Conservation (phyloP, 257 asterid genomes). For the Forsythia viridissima region DNA sequence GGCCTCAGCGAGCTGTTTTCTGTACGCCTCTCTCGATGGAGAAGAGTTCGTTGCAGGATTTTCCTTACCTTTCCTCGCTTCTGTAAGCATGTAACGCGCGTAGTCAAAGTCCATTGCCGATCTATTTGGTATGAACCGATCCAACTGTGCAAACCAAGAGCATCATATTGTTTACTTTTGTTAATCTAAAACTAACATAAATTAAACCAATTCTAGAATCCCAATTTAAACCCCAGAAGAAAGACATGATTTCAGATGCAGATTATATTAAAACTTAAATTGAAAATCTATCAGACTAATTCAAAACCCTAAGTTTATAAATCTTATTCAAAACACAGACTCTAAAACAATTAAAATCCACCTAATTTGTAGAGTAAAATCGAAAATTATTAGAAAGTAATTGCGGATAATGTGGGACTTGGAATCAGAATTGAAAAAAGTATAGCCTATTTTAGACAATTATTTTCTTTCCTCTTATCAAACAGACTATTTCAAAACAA, state of each 20-base stretch:
- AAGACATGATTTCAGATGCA: not conserved
- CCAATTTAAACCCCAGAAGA: constrained; percentile 4
- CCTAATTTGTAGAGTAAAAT: not conserved
- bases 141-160: constrained; percentile 58
- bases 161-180: not conserved
- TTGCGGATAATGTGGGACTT: not conserved
- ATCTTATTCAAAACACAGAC: not conserved
- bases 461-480: not conserved
- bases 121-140: constrained; percentile 94
- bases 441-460: not conserved
- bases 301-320: constrained; percentile 11
- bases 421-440: not conserved
- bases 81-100: constrained; percentile 89
- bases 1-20: constrained; percentile 82
- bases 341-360: not conserved
- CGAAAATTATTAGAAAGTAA: not conserved
- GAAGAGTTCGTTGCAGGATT: constrained; percentile 64
- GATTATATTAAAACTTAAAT: not conserved
- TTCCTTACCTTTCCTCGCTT: constrained; percentile 84
- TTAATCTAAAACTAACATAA: not conserved
- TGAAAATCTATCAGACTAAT: not conserved
- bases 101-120: constrained; percentile 92
- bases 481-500: not conserved
- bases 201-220: not conserved
- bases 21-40: constrained; percentile 82